Evolutionary conservation across 1,284 basidiomycete genomes (phyloP), one percentile per base, ranked within the genome.

Genomic region (Ceratobasidium sp.): DNA sequence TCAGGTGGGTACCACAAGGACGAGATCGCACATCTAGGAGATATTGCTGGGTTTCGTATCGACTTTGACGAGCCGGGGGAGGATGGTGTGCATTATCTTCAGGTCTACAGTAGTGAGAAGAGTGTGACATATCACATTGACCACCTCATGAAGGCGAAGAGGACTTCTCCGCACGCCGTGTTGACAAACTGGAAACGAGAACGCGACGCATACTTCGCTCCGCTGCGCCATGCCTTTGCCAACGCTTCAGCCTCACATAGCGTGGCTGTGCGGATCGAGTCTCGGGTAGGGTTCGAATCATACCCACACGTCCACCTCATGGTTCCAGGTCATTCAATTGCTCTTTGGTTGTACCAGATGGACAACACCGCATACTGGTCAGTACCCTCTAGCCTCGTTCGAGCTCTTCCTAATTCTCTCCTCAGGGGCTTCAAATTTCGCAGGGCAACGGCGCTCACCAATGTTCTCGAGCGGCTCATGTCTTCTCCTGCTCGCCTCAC

Each of bases 71-170:
- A 12, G 7, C 46, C 59, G 0, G 27, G 33, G 2, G 68, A 14
- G n/a, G 7, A 30, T 7, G 71, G 60, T 6, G 10, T 64, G 2
- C 3, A 1, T 1, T 64, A 64, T 35, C 12, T 64, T 30, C 59
- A 74, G n/a, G 46, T 62, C 3, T 74, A 74, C 48, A 50, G 12
- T 1, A 52, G 14, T n/a, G 59, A 74, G 5, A 74, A 74, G 18
- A 74, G 71, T 33, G 10, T 64, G 10, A 54, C 71, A 3, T 74
- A 74, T 35, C 59, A 52, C 27, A 14, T 48, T 1, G 59, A 62
- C 20, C 27, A 27, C 7, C 38, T 8, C 0, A 46, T 50, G 18
- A 64, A 59, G 27, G 71, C 71, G 10, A 60, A 74, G 33, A 44
- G 71, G 48, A 74, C 71, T 14, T 52, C 59, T 3, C 18, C 59